Evolutionary conservation across 2,329 filamentous ascomycete genomes (phyloP).

Genomic region (Colletotrichum horii): DNA sequence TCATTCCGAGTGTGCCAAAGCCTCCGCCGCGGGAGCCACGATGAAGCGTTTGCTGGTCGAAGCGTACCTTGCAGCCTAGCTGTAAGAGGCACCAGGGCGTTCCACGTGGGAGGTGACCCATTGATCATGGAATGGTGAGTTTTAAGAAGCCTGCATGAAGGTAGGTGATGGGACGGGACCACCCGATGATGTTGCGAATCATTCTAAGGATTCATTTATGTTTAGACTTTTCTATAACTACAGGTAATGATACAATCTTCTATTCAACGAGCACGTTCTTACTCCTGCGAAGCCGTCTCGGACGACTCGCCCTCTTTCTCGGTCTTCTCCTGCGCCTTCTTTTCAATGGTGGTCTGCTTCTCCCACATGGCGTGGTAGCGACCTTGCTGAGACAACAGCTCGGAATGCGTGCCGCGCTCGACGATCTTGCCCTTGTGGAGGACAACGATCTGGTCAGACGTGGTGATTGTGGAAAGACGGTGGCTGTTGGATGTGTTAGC

Average conservation of each 20-base stretch:
- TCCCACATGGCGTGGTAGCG: slow-evolving; percentile 59
- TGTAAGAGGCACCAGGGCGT: background rate
- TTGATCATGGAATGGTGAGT: background rate
- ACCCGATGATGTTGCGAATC: background rate
- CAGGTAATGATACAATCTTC: background rate
- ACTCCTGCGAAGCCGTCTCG: slow-evolving; percentile 10
- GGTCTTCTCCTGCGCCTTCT: slow-evolving; percentile 27
- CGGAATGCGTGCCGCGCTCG: slow-evolving; percentile 54
- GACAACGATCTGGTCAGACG: slow-evolving; percentile 60
- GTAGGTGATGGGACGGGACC: background rate
- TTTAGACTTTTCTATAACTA: background rate
- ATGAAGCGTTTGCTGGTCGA: background rate
- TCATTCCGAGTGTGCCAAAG: background rate
- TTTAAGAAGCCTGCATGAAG: background rate
- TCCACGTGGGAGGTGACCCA: background rate
- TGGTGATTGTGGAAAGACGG: slow-evolving; percentile 62
- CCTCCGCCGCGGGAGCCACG: background rate
- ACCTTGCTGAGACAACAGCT: slow-evolving; percentile 49
- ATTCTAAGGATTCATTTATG: background rate
- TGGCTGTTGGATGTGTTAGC: slow-evolving; percentile 40
- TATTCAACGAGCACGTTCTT: background rate
- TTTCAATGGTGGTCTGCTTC: slow-evolving; percentile 51
- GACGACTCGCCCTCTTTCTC: slow-evolving; percentile 18
- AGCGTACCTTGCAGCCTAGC: background rate
- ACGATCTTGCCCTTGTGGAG: slow-evolving; percentile 55